Evolutionary conservation across 2,329 filamentous ascomycete species (phyloP).

Genomic region (Botryotinia convoluta): DNA sequence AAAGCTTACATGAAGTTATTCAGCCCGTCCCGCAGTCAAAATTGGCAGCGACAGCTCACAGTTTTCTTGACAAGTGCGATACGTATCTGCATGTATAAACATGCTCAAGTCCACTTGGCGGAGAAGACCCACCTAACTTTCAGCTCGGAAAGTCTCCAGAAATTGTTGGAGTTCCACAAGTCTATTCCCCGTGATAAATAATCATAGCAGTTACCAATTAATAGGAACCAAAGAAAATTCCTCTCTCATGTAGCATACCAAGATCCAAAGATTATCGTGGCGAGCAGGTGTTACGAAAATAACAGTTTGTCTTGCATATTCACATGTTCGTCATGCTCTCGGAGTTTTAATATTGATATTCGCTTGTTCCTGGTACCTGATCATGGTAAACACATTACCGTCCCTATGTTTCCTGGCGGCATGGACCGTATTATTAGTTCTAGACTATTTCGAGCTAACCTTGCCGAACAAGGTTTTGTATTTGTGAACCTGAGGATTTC

Average conservation of each 20-base stretch:
- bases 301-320: neutral
- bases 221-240: neutral
- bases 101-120: neutral
- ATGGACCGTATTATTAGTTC: neutral
- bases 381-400: neutral
- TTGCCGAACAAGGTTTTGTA: neutral
- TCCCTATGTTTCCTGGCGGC: neutral
- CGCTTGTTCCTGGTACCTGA: conserved; percentile 8
- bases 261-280: neutral
- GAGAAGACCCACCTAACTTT: neutral
- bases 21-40: neutral
- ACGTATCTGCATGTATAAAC: neutral
- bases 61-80: neutral
- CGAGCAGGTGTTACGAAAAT: neutral
- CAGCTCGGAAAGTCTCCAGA: neutral
- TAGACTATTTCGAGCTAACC: neutral
- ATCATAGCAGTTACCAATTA: too few relatives aligned
- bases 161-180: neutral
- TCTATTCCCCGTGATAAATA: too few relatives aligned
- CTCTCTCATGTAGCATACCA: neutral
- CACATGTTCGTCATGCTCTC: neutral
- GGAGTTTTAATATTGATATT: neutral
- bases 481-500: neutral
- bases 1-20: neutral
- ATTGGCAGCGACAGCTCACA: neutral